These are phyloP conservation scores for Mycena sanguinolenta DNA, from an alignment of 768 basidiomycete species.

Conservation along the genomic window DNA sequence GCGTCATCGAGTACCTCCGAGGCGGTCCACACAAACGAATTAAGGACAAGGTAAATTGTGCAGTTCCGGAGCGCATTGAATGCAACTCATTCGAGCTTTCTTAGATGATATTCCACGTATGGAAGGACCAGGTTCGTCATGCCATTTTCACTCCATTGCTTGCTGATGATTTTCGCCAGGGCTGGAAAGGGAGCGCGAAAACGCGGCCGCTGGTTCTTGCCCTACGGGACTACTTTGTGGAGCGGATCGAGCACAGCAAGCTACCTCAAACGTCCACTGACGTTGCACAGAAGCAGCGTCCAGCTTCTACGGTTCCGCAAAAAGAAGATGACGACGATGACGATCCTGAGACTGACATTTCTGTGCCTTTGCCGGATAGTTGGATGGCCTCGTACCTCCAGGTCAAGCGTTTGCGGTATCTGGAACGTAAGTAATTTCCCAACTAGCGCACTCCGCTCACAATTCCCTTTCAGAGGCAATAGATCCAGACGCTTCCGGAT, in stretches of 20 bases:
- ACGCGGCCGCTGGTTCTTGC: constrained; percentile 19
- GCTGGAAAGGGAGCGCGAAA: constrained; percentile 25
- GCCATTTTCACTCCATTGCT: neutral
- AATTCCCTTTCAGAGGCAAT: neutral
- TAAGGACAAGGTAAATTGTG: constrained; percentile 35
- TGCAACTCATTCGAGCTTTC: neutral
- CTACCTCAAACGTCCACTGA: constrained; percentile 18
- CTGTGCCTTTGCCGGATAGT: neutral
- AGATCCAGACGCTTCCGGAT: constrained; percentile 19
- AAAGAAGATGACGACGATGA: constrained; percentile 34
- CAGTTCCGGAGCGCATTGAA: neutral
- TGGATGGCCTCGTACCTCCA: constrained; percentile 18
- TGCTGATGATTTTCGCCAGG: neutral
- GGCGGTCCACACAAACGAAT: constrained; percentile 43
- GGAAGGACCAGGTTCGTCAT: constrained; percentile 23
- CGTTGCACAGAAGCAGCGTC: neutral
- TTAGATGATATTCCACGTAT: constrained; percentile 40
- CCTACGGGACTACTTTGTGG: constrained; percentile 25
- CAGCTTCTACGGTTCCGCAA: constrained; percentile 23
- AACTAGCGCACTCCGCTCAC: neutral
- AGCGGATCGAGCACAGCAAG: constrained; percentile 26
- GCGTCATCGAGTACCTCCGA: constrained; percentile 36
- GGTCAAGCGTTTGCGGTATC: constrained; percentile 23
- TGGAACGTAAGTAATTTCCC: constrained; percentile 4
- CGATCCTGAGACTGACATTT: constrained; percentile 17